Conservation (phyloP, 139 green algal species). For the Micractinium conductrix region DNA sequence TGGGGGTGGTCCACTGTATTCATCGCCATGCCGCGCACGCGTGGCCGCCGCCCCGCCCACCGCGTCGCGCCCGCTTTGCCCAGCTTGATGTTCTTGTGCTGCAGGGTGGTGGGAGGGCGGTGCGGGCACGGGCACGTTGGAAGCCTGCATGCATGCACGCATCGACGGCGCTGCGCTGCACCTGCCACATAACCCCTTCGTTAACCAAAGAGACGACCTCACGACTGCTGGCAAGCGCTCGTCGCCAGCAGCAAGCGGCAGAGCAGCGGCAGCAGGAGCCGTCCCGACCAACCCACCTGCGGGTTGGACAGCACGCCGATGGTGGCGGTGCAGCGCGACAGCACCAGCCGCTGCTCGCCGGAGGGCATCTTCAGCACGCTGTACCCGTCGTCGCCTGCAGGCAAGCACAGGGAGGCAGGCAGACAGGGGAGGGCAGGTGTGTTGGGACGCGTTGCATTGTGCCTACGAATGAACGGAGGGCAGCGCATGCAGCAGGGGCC, state of each 20-base stretch:
- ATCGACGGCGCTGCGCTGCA: no score
- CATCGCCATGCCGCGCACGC: slow-evolving; percentile 91
- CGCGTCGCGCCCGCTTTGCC: slow-evolving; percentile 83
- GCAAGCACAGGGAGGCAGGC: background rate
- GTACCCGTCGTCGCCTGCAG: slow-evolving; percentile 65
- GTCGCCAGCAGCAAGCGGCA: background rate
- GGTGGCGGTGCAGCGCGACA: slow-evolving; percentile 81
- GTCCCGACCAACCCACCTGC: slow-evolving; percentile 37
- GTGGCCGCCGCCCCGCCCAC: slow-evolving; percentile 65
- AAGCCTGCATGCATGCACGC: no score
- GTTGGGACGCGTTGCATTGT: no score
- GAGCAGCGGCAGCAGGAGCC: background rate
- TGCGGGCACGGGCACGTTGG: no score
- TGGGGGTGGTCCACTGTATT: slow-evolving; percentile 96
- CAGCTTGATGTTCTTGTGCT: slow-evolving; percentile 80
- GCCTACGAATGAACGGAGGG: no score
- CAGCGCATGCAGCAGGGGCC: no score
- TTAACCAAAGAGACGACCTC: no score
- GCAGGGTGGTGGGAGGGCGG: background rate
- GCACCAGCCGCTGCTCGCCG: slow-evolving; percentile 85
- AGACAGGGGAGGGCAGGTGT: no score
- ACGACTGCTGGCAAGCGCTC: background rate
- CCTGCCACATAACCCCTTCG: no score
- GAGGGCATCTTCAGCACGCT: slow-evolving; percentile 82
- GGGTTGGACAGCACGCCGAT: slow-evolving; percentile 90